phyloP scores from a whole-genome alignment of 257 asterid genomes.

The Fraxinus cuspidata region DNA sequence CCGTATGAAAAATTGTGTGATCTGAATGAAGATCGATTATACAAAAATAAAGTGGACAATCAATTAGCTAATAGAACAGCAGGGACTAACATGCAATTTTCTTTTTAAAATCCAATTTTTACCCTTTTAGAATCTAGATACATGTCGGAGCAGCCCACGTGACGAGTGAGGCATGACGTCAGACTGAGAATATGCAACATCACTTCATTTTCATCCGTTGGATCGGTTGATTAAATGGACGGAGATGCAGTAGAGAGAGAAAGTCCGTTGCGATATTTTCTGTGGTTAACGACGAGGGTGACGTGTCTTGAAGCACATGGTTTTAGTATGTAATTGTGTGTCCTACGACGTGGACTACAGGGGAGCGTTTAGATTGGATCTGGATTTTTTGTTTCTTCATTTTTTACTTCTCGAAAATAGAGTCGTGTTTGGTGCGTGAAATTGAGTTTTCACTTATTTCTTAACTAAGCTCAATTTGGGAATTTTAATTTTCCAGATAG shows the following conservation, averaged over 20 bases:
- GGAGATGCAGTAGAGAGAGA: constrained; percentile 35
- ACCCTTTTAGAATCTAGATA: background rate
- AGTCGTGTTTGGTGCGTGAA: no score
- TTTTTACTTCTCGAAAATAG: background rate
- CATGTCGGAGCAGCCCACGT: background rate
- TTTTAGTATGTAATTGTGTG: constrained; percentile 22
- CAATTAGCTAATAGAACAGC: background rate
- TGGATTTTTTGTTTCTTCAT: background rate
- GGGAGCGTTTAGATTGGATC: constrained; percentile 27
- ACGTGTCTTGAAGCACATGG: constrained; percentile 40
- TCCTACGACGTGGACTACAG: constrained; percentile 30
- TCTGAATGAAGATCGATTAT: no score
- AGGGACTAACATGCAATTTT: background rate
- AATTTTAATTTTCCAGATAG: no score
- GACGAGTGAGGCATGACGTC: constrained; percentile 20
- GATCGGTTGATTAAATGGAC: constrained; percentile 22
- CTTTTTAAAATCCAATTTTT: no score
- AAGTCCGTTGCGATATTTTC: constrained; percentile 35
- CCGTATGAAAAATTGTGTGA: no score
- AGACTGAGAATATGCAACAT: constrained; percentile 10
- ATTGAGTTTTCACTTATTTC: no score
- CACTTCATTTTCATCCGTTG: constrained; percentile 25
- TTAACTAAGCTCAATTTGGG: no score
- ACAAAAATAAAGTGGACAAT: no score
- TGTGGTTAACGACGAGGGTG: constrained; percentile 32